These are phyloP conservation scores for Saccharomycopsis fodiens DNA, from an alignment of 805 yeast species.

Conservation along the genomic window DNA sequence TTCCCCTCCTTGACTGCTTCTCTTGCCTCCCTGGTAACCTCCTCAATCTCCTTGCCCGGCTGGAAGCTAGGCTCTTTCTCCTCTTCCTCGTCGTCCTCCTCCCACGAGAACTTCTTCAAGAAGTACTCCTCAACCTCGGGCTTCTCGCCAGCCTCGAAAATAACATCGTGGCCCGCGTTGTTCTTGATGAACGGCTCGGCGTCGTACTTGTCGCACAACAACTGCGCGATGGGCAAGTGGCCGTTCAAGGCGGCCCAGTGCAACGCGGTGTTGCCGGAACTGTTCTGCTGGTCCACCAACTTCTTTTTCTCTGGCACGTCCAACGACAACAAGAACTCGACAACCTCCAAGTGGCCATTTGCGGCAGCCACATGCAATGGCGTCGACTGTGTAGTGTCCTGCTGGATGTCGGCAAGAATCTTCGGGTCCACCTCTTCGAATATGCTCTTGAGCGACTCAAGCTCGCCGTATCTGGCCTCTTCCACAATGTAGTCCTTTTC, in stretches of 20 bases:
- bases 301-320: constrained; percentile 31
- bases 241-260: constrained; percentile 97
- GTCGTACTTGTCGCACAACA: constrained; percentile 61
- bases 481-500: constrained; percentile 76
- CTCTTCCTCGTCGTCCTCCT: constrained; percentile 34
- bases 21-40: constrained; percentile 38
- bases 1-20: constrained; percentile 24
- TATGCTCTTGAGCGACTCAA: constrained; percentile 63
- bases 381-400: constrained; percentile 53
- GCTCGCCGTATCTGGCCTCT: constrained; percentile 84
- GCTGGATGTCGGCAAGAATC: constrained; percentile 41
- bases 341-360: constrained; percentile 75
- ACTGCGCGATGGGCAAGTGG: constrained; percentile 59
- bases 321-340: constrained; percentile 49
- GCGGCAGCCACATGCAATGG: constrained; percentile 95
- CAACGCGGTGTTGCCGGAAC: constrained; percentile 85
- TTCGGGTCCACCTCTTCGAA: constrained; percentile 47
- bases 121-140: constrained; percentile 74
- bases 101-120: constrained; percentile 63
- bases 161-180: constrained; percentile 68
- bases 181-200: constrained; percentile 83
- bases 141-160: constrained; percentile 77
- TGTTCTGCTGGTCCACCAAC: constrained; percentile 50
- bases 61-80: constrained; percentile 28
- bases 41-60: constrained; percentile 45